These are phyloP conservation scores for Penicillium verrucosum DNA, from an alignment of 2,329 filamentous ascomycete species.

Conservation along the genomic window DNA sequence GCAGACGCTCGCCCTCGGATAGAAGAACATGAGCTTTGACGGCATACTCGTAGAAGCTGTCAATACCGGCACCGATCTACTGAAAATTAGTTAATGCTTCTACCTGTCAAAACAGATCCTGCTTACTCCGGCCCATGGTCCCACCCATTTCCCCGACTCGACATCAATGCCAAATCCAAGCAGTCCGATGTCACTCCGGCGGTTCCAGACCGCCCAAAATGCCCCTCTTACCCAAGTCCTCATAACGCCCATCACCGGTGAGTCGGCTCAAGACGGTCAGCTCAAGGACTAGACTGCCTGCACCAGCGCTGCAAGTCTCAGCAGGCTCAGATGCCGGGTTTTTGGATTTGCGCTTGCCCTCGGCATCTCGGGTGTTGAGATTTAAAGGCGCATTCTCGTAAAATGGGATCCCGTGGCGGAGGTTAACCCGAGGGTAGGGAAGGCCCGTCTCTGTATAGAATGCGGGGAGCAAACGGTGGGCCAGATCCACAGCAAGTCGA, in stretches of 20 bases:
- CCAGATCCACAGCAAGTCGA: conserved; percentile 83
- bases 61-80: conserved; percentile 85
- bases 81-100: conserved; percentile 8
- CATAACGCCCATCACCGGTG: conserved; percentile 82
- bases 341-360: conserved; percentile 14
- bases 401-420: conserved; percentile 86
- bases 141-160: conserved; percentile 85
- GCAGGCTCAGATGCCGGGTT: conserved; percentile 64
- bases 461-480: conserved; percentile 77
- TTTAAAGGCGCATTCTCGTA: conserved; percentile 83
- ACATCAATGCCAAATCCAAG: conserved; percentile 91
- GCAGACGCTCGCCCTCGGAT: conserved; percentile 61
- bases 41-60: conserved; percentile 98
- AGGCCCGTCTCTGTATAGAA: conserved; percentile 90
- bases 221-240: conserved; percentile 81
- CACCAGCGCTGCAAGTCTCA: conserved; percentile 93
- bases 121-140: conserved; percentile 70
- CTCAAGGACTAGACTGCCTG: conserved; percentile 91
- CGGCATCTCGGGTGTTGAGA: conserved; percentile 36
- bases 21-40: conserved; percentile 90
- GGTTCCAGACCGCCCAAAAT: conserved; percentile 95
- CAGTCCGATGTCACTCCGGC: conserved; percentile 78
- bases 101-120: neutral
- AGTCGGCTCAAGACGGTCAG: conserved; percentile 87
- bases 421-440: conserved; percentile 90